Evolutionary conservation across 805 yeast genomes (phyloP).

Genomic region (Priceomyces haplophilus): DNA sequence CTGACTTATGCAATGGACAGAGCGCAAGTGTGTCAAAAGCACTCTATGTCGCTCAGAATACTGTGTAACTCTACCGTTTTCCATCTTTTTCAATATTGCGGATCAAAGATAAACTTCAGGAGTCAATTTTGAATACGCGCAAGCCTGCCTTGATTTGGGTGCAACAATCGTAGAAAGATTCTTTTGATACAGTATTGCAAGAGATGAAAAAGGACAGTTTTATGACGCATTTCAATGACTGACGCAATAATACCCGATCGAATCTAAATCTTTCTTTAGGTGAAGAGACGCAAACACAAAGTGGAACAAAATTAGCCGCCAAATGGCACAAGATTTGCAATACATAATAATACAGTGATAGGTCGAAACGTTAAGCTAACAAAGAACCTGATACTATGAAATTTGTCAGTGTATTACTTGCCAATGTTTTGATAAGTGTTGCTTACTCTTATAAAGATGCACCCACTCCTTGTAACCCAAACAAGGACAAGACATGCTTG

Average conservation of each 20-base stretch:
- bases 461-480: constrained; percentile 26
- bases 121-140: too few relatives aligned
- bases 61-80: neutral
- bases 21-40: constrained; percentile 29
- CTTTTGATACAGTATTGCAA: too few relatives aligned
- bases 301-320: neutral
- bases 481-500: constrained; percentile 19
- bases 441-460: neutral
- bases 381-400: too few relatives aligned
- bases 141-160: too few relatives aligned
- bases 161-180: too few relatives aligned
- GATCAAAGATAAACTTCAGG: too few relatives aligned
- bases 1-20: constrained; percentile 21
- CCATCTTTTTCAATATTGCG: neutral
- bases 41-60: constrained; percentile 17
- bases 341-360: neutral
- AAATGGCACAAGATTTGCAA: neutral
- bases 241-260: too few relatives aligned
- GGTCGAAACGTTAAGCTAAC: too few relatives aligned
- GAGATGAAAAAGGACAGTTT: too few relatives aligned
- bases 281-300: neutral
- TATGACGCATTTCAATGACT: too few relatives aligned
- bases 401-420: too few relatives aligned
- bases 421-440: neutral
- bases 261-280: neutral